Conservation (phyloP, 805 yeast genomes). For the Cyberlindnera mississippiensis region DNA sequence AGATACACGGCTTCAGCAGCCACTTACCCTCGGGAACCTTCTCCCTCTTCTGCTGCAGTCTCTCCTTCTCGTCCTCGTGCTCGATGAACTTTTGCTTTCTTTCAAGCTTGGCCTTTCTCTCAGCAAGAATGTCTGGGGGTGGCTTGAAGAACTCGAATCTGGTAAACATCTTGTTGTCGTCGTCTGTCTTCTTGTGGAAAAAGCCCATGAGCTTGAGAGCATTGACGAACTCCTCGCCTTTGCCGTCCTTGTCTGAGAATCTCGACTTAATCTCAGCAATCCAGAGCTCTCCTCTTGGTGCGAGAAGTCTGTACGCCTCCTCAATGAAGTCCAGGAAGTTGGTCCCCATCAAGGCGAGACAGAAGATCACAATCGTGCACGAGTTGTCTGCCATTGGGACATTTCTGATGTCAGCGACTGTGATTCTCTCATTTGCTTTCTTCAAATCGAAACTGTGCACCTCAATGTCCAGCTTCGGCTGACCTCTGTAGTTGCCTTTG, state of each 20-base stretch:
- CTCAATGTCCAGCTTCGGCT: slow-evolving; percentile 42
- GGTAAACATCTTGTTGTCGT: slow-evolving; percentile 87
- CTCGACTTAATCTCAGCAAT: slow-evolving; percentile 96
- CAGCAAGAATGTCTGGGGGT: slow-evolving; percentile 59
- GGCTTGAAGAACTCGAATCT: slow-evolving; percentile 94
- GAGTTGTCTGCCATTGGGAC: slow-evolving; percentile 81
- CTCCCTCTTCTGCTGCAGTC: slow-evolving; percentile 50
- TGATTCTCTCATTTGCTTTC: slow-evolving; percentile 81
- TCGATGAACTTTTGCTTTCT: slow-evolving; percentile 68
- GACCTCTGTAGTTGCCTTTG: slow-evolving; percentile 26
- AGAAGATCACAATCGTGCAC: slow-evolving; percentile 85
- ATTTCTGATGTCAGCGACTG: slow-evolving; percentile 93
- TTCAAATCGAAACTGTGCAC: slow-evolving; percentile 92
- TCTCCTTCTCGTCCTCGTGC: slow-evolving; percentile 58
- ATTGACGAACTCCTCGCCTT: slow-evolving; percentile 77
- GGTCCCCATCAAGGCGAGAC: slow-evolving; percentile 96
- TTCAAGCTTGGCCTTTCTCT: slow-evolving; percentile 56
- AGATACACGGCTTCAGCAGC: slow-evolving; percentile 93
- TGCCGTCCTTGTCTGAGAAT: slow-evolving; percentile 69
- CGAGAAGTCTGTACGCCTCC: slow-evolving; percentile 83
- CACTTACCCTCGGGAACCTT: slow-evolving; percentile 73
- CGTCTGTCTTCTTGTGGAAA: slow-evolving; percentile 84
- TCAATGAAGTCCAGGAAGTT: slow-evolving; percentile 87
- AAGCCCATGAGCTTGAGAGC: slow-evolving; percentile 77
- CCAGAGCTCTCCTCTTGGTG: slow-evolving; percentile 95